These are phyloP conservation scores for Aspergillus fumigatus DNA, from an alignment of 2,329 filamentous ascomycete species.

Conservation along the genomic window DNA sequence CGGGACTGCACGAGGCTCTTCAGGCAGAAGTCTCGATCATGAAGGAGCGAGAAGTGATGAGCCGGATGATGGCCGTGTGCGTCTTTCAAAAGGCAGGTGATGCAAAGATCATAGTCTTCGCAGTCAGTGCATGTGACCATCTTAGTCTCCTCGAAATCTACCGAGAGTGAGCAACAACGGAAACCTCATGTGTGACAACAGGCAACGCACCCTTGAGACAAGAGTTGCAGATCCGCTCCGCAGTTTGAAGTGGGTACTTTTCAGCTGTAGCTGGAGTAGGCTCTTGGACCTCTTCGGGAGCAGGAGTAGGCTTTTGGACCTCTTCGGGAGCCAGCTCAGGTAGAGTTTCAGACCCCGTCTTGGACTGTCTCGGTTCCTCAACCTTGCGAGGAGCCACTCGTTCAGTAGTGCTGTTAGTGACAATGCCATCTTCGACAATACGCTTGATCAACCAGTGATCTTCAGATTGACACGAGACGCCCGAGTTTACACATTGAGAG, in stretches of 20 bases:
- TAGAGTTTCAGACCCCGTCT: slow-evolving; percentile 11
- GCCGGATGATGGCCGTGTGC: slow-evolving; percentile 87
- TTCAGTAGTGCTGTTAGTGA: slow-evolving; percentile 83
- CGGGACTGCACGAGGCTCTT: slow-evolving; percentile 60
- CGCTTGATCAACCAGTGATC: slow-evolving; percentile 96
- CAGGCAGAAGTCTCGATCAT: slow-evolving; percentile 52
- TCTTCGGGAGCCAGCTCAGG: slow-evolving; percentile 22
- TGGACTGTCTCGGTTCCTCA: slow-evolving; percentile 17
- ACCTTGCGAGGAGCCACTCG: slow-evolving; percentile 62
- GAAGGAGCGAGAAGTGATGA: slow-evolving; percentile 66
- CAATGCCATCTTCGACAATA: slow-evolving; percentile 68
- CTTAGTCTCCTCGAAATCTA: slow-evolving; percentile 67
- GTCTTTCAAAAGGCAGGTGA: slow-evolving; percentile 69
- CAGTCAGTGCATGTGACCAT: slow-evolving; percentile 84
- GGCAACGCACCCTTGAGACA: slow-evolving; percentile 55
- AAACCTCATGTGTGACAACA: background rate
- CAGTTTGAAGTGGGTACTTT: background rate
- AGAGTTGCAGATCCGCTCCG: slow-evolving; percentile 56
- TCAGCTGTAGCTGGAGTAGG: slow-evolving; percentile 18
- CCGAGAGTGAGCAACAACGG: slow-evolving; percentile 18
- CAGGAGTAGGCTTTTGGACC: slow-evolving; percentile 20
- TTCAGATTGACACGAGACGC: slow-evolving; percentile 70
- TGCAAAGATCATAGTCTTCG: slow-evolving; percentile 89
- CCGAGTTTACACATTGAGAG: slow-evolving; percentile 68
- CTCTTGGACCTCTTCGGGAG: slow-evolving; percentile 23